Evolutionary conservation across 2,329 filamentous ascomycete species (phyloP), one percentile per base, ranked within the genome.

Genomic region (Pseudocercospora fijiensis): DNA sequence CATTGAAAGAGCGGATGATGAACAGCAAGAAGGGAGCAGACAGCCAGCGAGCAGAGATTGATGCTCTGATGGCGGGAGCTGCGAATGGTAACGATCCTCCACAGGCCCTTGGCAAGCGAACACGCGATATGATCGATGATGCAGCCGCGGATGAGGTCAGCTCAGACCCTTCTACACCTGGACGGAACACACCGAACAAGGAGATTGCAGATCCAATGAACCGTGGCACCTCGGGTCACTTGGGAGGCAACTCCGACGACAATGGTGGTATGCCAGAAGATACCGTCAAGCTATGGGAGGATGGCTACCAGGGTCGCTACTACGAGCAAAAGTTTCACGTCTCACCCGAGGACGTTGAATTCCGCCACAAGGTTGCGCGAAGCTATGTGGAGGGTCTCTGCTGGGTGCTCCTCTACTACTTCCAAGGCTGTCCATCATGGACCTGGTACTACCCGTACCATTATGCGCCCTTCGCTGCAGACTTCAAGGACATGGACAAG

Each of bases 381-480:
- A 87, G 91, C n/a, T 99, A 99, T 76, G 92, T 94, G 11, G 92
- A 98, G 80, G 95, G 95, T 37, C 84, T 99, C 9, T 90, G 90
- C 22, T 99, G 96, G 95, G 95, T 99, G 43, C 81, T 99, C 57
- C 83, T 93, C 37, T 99, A 99, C 78, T 99, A 99, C 77, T 96
- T 97, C 77, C 95, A 99, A 78, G 95, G 95, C 26, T 99, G 95
- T 72, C 92, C 95, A 22, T 97, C 92, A 0, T 99, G 96, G 95
- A 96, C 94, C 58, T 99, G 95, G 95, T 99, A 95, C 76, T 99
- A 97, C 74, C 95, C 95, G 0, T 96, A 98, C 74, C 95, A 99
- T 76, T 99, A 99, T 75, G 96, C 95, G 1, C 95, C 96, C 3
- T 99, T 99, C 75, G 95, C 95, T 2, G 90, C 92, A 58, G 95